A percentile compares a stretch with the other conserved stretches of the same genome.
These are phyloP conservation scores for Pseudocercospora fuligena DNA, from an alignment of 2,329 filamentous ascomycete species.

Conservation along the genomic window DNA sequence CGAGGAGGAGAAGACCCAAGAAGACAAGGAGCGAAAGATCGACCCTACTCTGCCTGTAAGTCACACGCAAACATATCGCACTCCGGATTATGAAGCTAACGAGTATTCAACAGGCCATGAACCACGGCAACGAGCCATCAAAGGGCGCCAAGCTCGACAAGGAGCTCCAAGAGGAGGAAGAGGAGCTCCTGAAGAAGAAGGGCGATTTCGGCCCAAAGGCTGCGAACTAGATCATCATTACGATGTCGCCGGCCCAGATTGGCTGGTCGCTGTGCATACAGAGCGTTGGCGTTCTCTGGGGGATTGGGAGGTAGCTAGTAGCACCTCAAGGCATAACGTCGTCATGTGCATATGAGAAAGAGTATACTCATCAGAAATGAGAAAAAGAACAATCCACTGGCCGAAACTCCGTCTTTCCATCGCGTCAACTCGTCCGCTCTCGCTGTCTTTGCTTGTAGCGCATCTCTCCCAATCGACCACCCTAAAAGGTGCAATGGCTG, in stretches of 20 bases:
- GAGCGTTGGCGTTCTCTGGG: conserved; percentile 6
- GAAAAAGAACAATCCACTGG: background rate
- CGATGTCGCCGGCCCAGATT: background rate
- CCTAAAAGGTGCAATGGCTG: no score
- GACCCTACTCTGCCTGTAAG: conserved; percentile 60
- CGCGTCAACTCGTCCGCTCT: background rate
- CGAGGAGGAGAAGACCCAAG: conserved; percentile 46
- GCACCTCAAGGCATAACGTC: background rate
- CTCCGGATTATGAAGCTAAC: background rate
- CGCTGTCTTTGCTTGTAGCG: background rate
- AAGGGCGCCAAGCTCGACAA: conserved; percentile 75
- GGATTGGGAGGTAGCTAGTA: background rate
- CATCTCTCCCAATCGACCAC: no score
- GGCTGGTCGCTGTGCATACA: background rate
- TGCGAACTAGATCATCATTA: conserved; percentile 30
- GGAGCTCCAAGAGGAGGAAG: conserved; percentile 69
- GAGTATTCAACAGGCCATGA: conserved; percentile 55
- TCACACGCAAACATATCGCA: conserved; percentile 1
- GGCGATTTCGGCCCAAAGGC: conserved; percentile 45
- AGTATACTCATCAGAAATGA: background rate
- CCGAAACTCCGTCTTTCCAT: background rate
- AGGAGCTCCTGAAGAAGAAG: conserved; percentile 67
- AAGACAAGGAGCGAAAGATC: conserved; percentile 53
- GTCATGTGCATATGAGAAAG: conserved; percentile 1
- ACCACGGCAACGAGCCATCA: conserved; percentile 75